Evolutionary conservation across 2,329 filamentous ascomycete genomes (phyloP), one percentile per base, ranked within the genome.

Genomic region (Hypoxylon sp.): DNA sequence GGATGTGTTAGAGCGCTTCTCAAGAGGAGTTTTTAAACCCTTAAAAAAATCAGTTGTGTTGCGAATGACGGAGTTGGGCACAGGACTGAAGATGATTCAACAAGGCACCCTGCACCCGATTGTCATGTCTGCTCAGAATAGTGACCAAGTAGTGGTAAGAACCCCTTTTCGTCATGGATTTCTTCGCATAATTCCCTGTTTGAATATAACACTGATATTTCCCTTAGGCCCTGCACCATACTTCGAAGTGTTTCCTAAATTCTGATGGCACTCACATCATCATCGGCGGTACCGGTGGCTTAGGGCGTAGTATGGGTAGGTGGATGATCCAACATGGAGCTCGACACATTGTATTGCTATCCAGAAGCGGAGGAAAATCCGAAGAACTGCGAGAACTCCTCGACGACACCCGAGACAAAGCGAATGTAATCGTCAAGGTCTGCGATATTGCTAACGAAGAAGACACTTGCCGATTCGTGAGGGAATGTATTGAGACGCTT

Each of bases 241-340:
- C 54, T 33, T 67, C 67, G 11, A 67, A 58, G 46, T 16, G 51
- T 26, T 64, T 68, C 42, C 65, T 77, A 18, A 46, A 62, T 2
- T n/a, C 33, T 3, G 50, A 73, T 8, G 73, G 73, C 30, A 74
- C 72, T 7, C 77, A 78, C 51, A 59, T 79, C 26, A 69, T 78
- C 30, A 70, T 74, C 6, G 76, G 77, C 4, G 75, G 77, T 18
- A 67, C 78, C 5, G 77, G 77, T 9, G 76, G 72, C 9, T 64
- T 73, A 4, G 72, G 72, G 22, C 62, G 67, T 30, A 69, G 67
- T 18, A 70, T 69, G 26, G 64, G 70, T 11, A 67, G 50, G 22
- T 73, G 72, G 71, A 72, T 74, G 71, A 71, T 68, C 12, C 64
- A 67, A 4, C 63, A 76, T 1, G 70, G 73, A 1, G 78, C 77